Evolutionary conservation across 2,329 filamentous ascomycete species (phyloP), one percentile per base, ranked within the genome.

Genomic region (Alternaria infectoria): DNA sequence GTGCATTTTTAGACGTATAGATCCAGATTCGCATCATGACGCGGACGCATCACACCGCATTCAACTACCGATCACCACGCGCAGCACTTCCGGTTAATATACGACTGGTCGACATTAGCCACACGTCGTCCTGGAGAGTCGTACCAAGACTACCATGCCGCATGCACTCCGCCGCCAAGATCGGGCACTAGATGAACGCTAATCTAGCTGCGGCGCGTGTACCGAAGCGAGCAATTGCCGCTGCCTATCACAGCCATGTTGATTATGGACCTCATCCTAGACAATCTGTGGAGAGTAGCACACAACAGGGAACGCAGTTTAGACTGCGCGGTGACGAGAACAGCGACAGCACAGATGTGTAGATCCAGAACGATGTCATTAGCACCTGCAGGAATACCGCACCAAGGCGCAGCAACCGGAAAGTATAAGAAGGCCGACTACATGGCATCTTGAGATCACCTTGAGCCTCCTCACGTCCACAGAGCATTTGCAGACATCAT

Each of bases 351-450:
- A 28, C 19, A 46, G 59, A 62, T 50, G 66, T 59, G 64, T 61
- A 32, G 62, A 49, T 61, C 58, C 63, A 69, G 57, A 64, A 64
- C 21, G 50, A 26, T 57, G 57, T 61, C 61, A 61, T 67, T 56
- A 65, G 30, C 58, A 56, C 43, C 26, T 44, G 64, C 54, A 58
- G 23, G 63, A 64, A 49, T 51, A 52, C 58, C 65, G 62, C 59
- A 64, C 52, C 51, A 44, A 19, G n/a, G 44, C 50, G 26, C 49
- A 19, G 43, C 12, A 43, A 58, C 28, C n/a, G 32, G 46, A 12
- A 54, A 30, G 62, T 75, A 77, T 76, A 74, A 73, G 69, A 70
- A 68, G 63, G 45, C 32, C 36, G 12, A 17, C 56, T 23, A 19
- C 36, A 46, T 44, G 23, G 23, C 58, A 19, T 40, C 30, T 13